A percentile compares a stretch with the other conserved stretches of the same genome.
Evolutionary conservation across 192 early-diverging fungal genomes (phyloP).

Genomic region (Jimgerdemannia flammicorona): DNA sequence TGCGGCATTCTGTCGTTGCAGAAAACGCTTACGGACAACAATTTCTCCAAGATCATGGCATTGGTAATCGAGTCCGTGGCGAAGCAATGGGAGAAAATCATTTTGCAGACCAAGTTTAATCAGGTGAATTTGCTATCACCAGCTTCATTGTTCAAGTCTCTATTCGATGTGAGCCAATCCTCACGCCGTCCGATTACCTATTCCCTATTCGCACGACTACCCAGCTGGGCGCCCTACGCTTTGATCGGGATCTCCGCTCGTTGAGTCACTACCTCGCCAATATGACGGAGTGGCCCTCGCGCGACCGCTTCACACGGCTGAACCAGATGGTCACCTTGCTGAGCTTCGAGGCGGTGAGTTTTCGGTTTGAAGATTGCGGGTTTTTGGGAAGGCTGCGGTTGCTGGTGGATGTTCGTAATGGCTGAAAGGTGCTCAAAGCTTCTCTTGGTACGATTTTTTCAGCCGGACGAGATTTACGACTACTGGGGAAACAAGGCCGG

Average conservation of each 20-base stretch:
- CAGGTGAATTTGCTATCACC: conserved; percentile 40
- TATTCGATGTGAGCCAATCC: neutral
- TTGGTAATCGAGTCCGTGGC: conserved; percentile 66
- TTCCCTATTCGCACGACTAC: neutral
- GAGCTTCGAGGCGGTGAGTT: conserved; percentile 64
- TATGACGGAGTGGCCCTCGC: conserved; percentile 52
- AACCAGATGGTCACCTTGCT: conserved; percentile 82
- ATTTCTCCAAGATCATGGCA: conserved; percentile 62
- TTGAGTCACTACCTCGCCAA: conserved; percentile 63
- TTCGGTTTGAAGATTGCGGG: neutral
- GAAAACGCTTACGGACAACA: conserved; percentile 60
- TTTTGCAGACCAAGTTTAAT: conserved; percentile 86
- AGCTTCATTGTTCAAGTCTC: neutral
- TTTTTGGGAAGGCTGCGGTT: neutral
- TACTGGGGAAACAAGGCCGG: conserved; percentile 63
- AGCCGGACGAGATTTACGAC: conserved; percentile 67
- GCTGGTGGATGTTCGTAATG: no score
- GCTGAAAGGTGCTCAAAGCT: neutral
- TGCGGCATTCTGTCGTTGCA: conserved; percentile 16
- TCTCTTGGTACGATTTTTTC: conserved; percentile 1
- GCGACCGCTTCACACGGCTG: conserved; percentile 79
- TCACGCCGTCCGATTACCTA: neutral
- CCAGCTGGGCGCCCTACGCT: conserved; percentile 82
- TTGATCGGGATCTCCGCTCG: conserved; percentile 88
- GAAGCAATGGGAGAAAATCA: conserved; percentile 83